Evolutionary conservation across 768 basidiomycete species (phyloP), one percentile per base, ranked within the genome.

Genomic region (Macrolepiota albuminosa): DNA sequence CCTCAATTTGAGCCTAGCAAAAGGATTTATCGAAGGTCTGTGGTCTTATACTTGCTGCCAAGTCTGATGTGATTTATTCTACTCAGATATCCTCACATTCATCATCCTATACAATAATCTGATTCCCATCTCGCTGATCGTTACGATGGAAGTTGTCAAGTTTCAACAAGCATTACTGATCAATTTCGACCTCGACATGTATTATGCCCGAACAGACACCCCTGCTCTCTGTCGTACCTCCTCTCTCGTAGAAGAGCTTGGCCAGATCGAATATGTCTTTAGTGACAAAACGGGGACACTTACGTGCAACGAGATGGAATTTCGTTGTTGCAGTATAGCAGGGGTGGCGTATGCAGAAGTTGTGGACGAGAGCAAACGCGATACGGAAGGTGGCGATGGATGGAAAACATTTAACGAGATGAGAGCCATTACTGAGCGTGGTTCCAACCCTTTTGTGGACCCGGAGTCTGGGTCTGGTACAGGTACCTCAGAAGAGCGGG

Each of bases 71-170:
- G 63, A 61, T 61, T 7, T 59, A 26, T 36, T 56, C 21, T 18
- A 26, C 45, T 40, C 66, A 93, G 96, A 99, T 72, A 93, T 98
- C 59, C 81, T 99, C 42, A 98, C 97, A 10, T 99, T 98, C 78
- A 92, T 98, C 73, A 96, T 99, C 72, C 81, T 98, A 43, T 98
- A 98, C 81, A 98, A 98, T 78, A 99, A 98, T 76, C 82, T 99
- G 66, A 98, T 99, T 61, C 96, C 96, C 4, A 99, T 99, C 68
- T 98, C 96, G 58, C 87, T 99, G 66, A 96, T 98, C 67, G 97
- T 99, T 66, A 98, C 97, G 4, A 98, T 98, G 90, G 97, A 99
- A 77, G 91, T 98, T 37, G 97, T 99, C 76, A 98, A 98, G 72
- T 98, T 89, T 69, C 95, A 97, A 71, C 97, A 98, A 76, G 95